Evolutionary conservation across 2,329 filamentous ascomycete species (phyloP), one percentile per base, ranked within the genome.

Genomic region (Fusarium devonianum): DNA sequence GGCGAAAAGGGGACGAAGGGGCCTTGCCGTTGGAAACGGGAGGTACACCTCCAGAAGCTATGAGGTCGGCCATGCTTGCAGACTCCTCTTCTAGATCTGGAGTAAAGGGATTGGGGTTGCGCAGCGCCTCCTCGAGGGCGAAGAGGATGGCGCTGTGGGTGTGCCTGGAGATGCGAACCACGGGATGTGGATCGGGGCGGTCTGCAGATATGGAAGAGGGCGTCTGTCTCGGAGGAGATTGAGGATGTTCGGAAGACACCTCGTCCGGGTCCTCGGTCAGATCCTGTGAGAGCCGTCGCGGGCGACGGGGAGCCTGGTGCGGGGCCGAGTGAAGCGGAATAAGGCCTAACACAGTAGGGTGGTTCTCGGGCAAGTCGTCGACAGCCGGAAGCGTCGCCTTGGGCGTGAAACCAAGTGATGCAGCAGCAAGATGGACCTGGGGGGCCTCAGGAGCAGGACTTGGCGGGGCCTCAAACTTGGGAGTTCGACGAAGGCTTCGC

Each of bases 121-220:
- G 88, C 61, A 97, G 81, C 26, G 90, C 91, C 76, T 95, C 91
- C 77, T 97, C 92, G 48, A 97, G 84, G 26, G 92, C 86, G 78
- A 89, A 97, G 64, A 96, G 87, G 69, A 99, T 92, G 26, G 94
- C 93, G 71, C 89, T 90, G 58, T 90, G 89, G 35, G 91, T 96
- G 59, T 89, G 86, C 63, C 85, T 87, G 36, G 92, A 96, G 71
- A 97, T 87, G 66, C 84, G 85, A 53, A 80, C 70, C 43, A 75
- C 73, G 6, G 77, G 76, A 55, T 81, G 78, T 30, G 75, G 71
- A 43, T 74, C 69, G 39, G 70, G 66, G 51, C 60, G 69, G 45
- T 71, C 62, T 44, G 65, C 53, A 54, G 67, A 64, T 22, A 67
- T 63, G 53, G 69, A 70, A 53, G 67, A 63, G 40, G 64, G 62